phyloP scores from a whole-genome alignment of 176 grass and related monocot genomes.

The Guadua angustifolia region DNA sequence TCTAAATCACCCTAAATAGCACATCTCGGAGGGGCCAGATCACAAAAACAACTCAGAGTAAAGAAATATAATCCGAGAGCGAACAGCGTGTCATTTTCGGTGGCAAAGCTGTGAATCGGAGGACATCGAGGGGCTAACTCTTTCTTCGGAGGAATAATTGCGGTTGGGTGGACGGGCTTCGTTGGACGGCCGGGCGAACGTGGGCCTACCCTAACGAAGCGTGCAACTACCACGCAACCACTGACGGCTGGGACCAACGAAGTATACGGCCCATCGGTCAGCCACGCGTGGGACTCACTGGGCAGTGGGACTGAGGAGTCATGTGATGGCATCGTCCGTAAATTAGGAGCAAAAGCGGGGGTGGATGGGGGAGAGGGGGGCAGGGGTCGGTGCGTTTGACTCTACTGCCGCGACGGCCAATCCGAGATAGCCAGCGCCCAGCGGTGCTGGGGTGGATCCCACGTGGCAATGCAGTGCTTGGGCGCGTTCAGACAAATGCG shows the following conservation, averaged over 20 bases:
- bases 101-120: too few species aligned
- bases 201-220: not conserved
- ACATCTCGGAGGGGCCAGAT: not conserved
- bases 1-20: not conserved
- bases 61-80: not conserved
- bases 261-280: not conserved
- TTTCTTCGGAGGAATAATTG: constrained; percentile 1
- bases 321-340: constrained; percentile 1
- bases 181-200: constrained; percentile 41
- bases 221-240: not conserved
- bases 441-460: not conserved
- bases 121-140: too few species aligned
- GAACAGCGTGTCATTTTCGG: too few species aligned
- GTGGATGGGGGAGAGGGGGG: fast-evolving
- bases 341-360: not conserved
- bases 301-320: not conserved
- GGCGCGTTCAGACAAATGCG: not conserved
- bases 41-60: not conserved
- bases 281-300: not conserved
- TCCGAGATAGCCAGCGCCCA: not conserved
- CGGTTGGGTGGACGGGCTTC: constrained; percentile 44
- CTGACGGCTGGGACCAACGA: not conserved
- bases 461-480: not conserved
- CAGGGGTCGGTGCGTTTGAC: constrained; percentile 37
- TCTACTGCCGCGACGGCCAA: constrained; percentile 7